Base-by-base conservation (phyloP, 768 basidiomycete genomes). In the Tylopilus plumbeoviolaceoides region DNA sequence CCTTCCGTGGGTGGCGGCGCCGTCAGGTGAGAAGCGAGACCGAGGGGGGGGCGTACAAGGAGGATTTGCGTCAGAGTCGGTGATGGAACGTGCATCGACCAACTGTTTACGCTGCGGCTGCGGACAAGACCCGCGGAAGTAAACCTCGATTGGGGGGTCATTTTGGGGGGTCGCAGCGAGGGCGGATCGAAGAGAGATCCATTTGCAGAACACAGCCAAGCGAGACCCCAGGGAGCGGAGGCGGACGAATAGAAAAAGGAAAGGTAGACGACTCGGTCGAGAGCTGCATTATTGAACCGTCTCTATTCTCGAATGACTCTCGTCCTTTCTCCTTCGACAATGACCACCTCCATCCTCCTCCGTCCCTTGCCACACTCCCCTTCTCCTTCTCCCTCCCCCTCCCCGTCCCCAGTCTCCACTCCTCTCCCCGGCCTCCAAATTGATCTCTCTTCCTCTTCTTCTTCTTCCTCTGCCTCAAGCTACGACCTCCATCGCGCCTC, bases 321-420 rank as follows among this genome's bases (percentile, higher is more conserved):
- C 46, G 48, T 53, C 36, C 38, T 52, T 39, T 17, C 58, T 6
- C 30, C 28, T 25, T 38, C 53, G 25, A 28, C 44, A 40, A 67
- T 65, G 63, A 41, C 61, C 1, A 18, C 57, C 27, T 58, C 57
- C 40, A 65, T 64, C 20, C 66, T 61, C 53, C 66, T 60, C 20
- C 59, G 51, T 18, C 40, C 63, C 7, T 50, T 44, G 1, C 30
- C 4, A 0, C 25, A 5, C 44, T 5, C 31, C 11, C 36, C 36
- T 6, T 51, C 14, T 20, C 28, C 46, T 5, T 51, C 14, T 20
- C 28, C 46, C 1, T 51, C 14, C n/a, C 28, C 46, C 1, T 51
- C 55, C 42, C 48, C 63, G 7, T 47, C 54, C 42, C 53, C 65
- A 9, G 8, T 35, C 0, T 49, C 61, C 35, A 48, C 39, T 0